Evolutionary conservation across 225 moss, liverwort and hornwort species (phyloP).

Genomic region (Climacium dendroides): DNA sequence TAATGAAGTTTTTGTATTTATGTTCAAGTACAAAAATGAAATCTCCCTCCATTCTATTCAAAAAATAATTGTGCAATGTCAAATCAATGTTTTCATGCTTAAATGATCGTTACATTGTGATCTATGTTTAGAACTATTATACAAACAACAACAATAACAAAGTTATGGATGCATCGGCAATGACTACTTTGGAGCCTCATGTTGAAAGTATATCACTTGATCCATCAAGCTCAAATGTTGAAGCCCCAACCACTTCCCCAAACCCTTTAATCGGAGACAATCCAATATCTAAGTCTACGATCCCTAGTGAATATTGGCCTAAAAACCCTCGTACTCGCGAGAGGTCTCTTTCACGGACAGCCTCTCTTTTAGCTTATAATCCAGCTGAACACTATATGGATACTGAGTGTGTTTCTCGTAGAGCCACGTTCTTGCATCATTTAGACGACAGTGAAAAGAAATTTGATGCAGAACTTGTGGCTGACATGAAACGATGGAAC

Average conservation of each 20-base stretch:
- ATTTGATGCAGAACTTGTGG: background rate
- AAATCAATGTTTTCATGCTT: background rate
- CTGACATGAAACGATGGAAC: conserved; percentile 3
- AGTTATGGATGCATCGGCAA: background rate
- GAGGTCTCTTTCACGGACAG: background rate
- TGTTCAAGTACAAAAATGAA: background rate
- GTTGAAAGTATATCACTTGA: background rate
- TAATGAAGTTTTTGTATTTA: background rate
- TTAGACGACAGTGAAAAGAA: background rate
- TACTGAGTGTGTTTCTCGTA: background rate
- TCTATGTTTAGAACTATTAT: background rate
- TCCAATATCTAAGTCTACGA: background rate
- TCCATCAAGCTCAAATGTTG: background rate
- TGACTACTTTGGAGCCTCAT: background rate
- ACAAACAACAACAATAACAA: background rate
- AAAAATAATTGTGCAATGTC: background rate
- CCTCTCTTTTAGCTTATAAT: background rate
- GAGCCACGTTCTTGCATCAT: background rate
- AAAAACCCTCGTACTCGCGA: background rate
- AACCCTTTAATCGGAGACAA: background rate
- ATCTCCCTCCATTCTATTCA: background rate
- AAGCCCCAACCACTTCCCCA: background rate
- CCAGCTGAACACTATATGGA: background rate
- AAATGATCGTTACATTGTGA: background rate
- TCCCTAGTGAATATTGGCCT: background rate